phyloP scores from a whole-genome alignment of 306 rosid genomes.

The Vigna reflexopilosa region DNA sequence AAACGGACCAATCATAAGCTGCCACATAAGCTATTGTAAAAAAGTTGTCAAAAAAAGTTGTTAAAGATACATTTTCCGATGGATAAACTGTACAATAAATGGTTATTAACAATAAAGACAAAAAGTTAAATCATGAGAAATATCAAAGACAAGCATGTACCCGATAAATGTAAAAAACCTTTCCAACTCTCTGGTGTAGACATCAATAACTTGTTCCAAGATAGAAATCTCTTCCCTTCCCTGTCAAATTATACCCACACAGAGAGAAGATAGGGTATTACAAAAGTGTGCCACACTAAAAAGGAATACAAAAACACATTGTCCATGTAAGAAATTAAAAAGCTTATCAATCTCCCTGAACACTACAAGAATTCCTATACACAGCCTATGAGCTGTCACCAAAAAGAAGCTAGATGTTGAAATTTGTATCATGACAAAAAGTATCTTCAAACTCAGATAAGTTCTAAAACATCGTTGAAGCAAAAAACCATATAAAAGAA shows the following conservation, averaged over 20 bases:
- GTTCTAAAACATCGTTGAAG: neutral
- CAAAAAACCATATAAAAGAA: neutral
- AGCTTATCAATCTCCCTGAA: conserved; percentile 25
- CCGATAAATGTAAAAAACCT: conserved; percentile 82
- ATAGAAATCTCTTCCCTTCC: conserved; percentile 59
- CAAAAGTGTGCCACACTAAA: conserved; percentile 25
- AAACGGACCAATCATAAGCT: too few relatives aligned
- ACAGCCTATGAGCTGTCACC: conserved; percentile 22
- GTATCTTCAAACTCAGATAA: neutral
- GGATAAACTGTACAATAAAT: conserved; percentile 55
- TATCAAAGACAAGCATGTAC: conserved; percentile 51
- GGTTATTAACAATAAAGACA: conserved; percentile 14
- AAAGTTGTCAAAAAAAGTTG: too few relatives aligned
- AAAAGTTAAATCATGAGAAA: conserved; percentile 30
- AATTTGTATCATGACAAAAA: neutral
- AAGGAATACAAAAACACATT: conserved; percentile 26
- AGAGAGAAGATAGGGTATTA: conserved; percentile 32
- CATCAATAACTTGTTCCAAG: conserved; percentile 78
- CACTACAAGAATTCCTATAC: conserved; percentile 20
- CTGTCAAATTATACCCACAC: conserved; percentile 53
- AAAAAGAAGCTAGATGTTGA: conserved; percentile 36
- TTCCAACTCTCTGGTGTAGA: conserved; percentile 76
- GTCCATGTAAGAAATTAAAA: conserved; percentile 22
- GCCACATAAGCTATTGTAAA: too few relatives aligned
- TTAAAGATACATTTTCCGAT: conserved; percentile 4